Conservation (phyloP, 495 filamentous ascomycete species). For the Aspergillus affinis region DNA sequence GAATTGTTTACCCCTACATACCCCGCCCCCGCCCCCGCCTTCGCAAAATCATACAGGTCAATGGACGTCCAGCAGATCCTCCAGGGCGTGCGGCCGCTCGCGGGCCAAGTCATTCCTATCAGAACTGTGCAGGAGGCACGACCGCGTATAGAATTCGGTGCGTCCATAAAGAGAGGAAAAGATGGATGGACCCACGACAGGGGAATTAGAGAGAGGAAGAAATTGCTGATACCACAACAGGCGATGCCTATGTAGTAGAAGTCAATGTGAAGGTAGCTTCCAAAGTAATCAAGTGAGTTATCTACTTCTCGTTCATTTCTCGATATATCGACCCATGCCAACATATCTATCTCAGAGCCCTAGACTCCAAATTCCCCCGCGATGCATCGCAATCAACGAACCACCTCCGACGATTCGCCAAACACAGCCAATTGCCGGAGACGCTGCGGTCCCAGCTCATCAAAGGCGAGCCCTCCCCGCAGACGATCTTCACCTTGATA, state of each 20-base stretch:
- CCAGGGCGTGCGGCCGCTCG: conserved; percentile 26
- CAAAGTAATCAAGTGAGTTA: conserved; percentile 47
- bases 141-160: conserved; percentile 41
- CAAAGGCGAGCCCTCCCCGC: conserved; percentile 17
- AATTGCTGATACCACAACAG: conserved; percentile 18
- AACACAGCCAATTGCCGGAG: conserved; percentile 63
- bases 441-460: conserved; percentile 36
- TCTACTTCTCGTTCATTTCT: neutral
- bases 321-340: neutral
- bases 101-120: conserved; percentile 36
- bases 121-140: conserved; percentile 43
- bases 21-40: too few relatives aligned
- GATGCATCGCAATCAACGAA: conserved; percentile 60
- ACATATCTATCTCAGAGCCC: conserved; percentile 27
- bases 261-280: conserved; percentile 46
- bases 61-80: conserved; percentile 32
- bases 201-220: neutral
- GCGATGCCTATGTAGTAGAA: conserved; percentile 43
- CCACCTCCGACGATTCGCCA: conserved; percentile 82
- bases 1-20: neutral
- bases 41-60: conserved; percentile 5
- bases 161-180: neutral
- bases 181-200: too few relatives aligned
- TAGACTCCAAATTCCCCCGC: conserved; percentile 51
- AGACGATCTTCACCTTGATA: conserved; percentile 42